Conservation (phyloP, 306 rosid species). For the Astragalus glycyphyllos region DNA sequence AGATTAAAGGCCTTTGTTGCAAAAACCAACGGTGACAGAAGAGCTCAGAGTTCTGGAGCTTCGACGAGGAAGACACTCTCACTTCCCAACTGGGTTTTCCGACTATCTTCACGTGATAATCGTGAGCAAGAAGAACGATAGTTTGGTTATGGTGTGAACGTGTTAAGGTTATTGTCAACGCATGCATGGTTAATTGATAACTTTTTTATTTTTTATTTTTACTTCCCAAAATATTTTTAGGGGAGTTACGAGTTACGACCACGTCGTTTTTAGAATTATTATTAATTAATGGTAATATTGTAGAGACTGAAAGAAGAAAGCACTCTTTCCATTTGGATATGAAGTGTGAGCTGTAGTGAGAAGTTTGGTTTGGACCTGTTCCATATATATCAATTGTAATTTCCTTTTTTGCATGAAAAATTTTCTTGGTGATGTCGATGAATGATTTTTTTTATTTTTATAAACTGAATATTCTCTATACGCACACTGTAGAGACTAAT, state of each 20-base stretch:
- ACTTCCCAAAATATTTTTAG: constrained; percentile 33
- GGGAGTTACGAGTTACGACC: constrained; percentile 48
- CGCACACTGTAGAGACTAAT: too few species aligned
- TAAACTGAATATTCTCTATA: too few species aligned
- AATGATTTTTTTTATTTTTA: too few species aligned
- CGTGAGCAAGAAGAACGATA: constrained; percentile 65
- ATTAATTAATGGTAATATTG: constrained; percentile 29
- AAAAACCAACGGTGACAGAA: constrained; percentile 32
- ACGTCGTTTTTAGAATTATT: not conserved
- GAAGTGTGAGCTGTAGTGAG: constrained; percentile 51
- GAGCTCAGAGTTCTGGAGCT: constrained; percentile 29
- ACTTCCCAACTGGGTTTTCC: constrained; percentile 76
- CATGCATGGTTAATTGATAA: constrained; percentile 33
- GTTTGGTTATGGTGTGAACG: constrained; percentile 46
- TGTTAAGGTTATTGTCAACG: not conserved
- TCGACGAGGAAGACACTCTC: constrained; percentile 58
- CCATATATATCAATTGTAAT: constrained; percentile 8
- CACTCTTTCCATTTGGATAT: constrained; percentile 67
- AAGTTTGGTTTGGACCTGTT: constrained; percentile 38
- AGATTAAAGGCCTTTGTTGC: constrained; percentile 60
- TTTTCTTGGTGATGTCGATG: constrained; percentile 31
- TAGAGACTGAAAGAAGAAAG: constrained; percentile 46
- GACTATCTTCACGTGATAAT: constrained; percentile 64
- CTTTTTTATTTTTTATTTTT: constrained; percentile 24
- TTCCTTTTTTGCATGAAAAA: constrained; percentile 16